phyloP scores from a whole-genome alignment of 148 eudicot genomes.

The Diospyros lotus region DNA sequence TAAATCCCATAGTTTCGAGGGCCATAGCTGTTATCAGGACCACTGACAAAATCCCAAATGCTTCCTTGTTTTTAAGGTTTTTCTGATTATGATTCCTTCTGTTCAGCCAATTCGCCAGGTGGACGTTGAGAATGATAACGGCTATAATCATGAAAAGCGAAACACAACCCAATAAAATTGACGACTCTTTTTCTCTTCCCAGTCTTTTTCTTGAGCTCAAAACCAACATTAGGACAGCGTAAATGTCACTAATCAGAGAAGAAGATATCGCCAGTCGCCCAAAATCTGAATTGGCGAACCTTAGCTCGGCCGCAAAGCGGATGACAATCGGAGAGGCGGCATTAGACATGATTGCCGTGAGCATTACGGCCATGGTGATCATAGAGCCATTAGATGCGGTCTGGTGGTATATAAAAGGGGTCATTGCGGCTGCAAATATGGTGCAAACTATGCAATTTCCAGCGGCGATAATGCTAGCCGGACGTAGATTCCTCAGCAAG shows the following conservation, averaged over 20 bases:
- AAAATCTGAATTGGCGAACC: constrained; percentile 56
- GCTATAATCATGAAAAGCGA: constrained; percentile 34
- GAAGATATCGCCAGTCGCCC: constrained; percentile 73
- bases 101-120: constrained; percentile 58
- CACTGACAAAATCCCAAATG: constrained; percentile 47
- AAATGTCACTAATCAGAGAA: constrained; percentile 50
- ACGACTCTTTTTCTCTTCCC: constrained; percentile 7
- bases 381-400: constrained; percentile 21
- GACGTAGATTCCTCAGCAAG: constrained; percentile 50
- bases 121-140: constrained; percentile 39
- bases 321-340: constrained; percentile 66
- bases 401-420: constrained; percentile 26
- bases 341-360: constrained; percentile 44
- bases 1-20: constrained; percentile 68
- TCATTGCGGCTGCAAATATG: constrained; percentile 49
- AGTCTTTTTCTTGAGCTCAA: constrained; percentile 24
- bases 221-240: constrained; percentile 32
- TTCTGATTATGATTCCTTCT: constrained; percentile 53
- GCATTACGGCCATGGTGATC: constrained; percentile 35
- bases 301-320: constrained; percentile 70
- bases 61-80: constrained; percentile 60
- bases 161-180: constrained; percentile 22
- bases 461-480: constrained; percentile 42
- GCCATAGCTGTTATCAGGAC: constrained; percentile 56
- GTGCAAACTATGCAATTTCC: constrained; percentile 47